These are phyloP conservation scores for Chlamydomonas urium DNA, from an alignment of 139 green algal species.

Conservation along the genomic window DNA sequence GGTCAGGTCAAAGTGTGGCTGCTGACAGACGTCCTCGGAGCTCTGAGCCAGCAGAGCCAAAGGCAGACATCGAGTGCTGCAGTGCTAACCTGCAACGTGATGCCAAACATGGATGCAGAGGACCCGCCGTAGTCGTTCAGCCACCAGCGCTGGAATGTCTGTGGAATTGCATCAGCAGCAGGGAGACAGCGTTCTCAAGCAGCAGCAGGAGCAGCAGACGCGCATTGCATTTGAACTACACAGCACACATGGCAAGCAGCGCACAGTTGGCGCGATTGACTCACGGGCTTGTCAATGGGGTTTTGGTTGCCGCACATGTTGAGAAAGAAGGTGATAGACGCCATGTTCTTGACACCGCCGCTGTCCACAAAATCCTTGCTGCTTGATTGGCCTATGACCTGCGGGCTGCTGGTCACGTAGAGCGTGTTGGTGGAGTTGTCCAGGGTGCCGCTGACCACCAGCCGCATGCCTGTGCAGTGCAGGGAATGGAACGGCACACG, in stretches of 20 bases:
- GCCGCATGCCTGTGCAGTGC: background rate
- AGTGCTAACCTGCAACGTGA: slow-evolving; percentile 4
- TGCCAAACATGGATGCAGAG: background rate
- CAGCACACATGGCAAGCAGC: background rate
- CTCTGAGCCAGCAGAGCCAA: background rate
- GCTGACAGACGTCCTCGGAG: no score
- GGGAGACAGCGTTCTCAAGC: background rate
- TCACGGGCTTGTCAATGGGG: background rate
- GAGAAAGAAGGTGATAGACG: slow-evolving; percentile 14
- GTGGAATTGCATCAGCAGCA: background rate
- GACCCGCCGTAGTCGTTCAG: background rate
- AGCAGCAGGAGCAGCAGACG: background rate
- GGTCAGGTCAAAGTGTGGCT: background rate
- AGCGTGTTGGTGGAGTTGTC: background rate
- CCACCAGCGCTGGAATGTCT: background rate
- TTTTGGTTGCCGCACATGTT: slow-evolving; percentile 7
- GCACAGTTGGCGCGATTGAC: background rate
- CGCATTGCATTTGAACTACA: background rate
- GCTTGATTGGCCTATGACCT: background rate
- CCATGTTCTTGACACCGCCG: background rate
- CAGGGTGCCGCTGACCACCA: background rate
- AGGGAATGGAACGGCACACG: background rate
- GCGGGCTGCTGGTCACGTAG: background rate
- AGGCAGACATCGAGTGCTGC: no score
- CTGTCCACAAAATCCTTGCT: slow-evolving; percentile 5